Evolutionary conservation across 2,329 filamentous ascomycete genomes (phyloP).

Genomic region (Nothophoma quercina): DNA sequence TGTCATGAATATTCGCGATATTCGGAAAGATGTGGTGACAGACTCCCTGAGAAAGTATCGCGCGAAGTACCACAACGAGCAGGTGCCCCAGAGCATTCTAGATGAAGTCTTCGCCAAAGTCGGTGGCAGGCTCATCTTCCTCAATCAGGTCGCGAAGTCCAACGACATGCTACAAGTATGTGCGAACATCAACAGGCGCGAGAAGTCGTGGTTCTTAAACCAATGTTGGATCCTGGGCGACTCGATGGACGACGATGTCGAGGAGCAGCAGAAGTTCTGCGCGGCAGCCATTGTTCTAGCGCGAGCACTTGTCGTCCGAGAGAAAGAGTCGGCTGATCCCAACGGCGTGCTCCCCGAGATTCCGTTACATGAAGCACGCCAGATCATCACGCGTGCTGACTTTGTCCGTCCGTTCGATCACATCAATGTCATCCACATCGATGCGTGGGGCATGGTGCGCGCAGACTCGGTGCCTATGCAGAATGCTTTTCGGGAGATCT

Average conservation of each 20-base stretch:
- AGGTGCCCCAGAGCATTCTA: constrained; percentile 63
- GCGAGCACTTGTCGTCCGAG: constrained; percentile 83
- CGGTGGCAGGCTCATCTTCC: constrained; percentile 86
- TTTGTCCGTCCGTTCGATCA: constrained; percentile 92
- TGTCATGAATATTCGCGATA: constrained; percentile 81
- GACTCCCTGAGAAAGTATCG: constrained; percentile 79
- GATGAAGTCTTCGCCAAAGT: constrained; percentile 84
- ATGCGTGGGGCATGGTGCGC: constrained; percentile 82
- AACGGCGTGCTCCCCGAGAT: constrained; percentile 79
- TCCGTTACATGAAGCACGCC: constrained; percentile 49
- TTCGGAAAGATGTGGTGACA: constrained; percentile 78
- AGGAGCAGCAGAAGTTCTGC: constrained; percentile 95
- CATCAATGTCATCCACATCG: constrained; percentile 93
- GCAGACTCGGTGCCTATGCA: constrained; percentile 97
- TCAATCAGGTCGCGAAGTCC: constrained; percentile 86
- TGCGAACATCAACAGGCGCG: constrained; percentile 70
- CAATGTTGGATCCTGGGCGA: constrained; percentile 76
- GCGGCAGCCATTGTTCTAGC: constrained; percentile 94
- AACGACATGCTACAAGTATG: constrained; percentile 82
- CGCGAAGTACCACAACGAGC: constrained; percentile 73
- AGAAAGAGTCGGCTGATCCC: constrained; percentile 66
- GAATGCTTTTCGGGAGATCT: constrained; percentile 85
- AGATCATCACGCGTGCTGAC: constrained; percentile 94
- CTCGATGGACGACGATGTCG: constrained; percentile 93
- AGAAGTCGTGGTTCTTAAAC: constrained; percentile 83